Evolutionary conservation across 768 basidiomycete genomes (phyloP).

Genomic region (Boletus pseudo-olivaceus): DNA sequence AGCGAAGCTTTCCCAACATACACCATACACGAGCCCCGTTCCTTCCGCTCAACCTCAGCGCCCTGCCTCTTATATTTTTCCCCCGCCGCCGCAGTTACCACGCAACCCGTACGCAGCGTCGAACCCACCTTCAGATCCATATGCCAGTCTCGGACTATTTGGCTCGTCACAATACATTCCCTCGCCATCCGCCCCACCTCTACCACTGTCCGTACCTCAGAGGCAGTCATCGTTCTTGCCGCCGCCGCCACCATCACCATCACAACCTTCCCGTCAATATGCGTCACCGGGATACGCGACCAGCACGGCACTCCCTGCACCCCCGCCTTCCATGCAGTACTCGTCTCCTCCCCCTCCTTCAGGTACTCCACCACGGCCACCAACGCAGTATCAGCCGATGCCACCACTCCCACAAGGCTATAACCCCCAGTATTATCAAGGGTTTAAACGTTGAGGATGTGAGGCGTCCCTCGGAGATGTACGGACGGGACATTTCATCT

Average conservation of each 20-base stretch:
- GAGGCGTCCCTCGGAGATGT: neutral
- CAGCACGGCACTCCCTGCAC: constrained; percentile 24
- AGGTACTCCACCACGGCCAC: constrained; percentile 12
- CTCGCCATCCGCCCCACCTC: constrained; percentile 17
- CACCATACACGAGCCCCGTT: constrained; percentile 21
- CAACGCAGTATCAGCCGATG: constrained; percentile 26
- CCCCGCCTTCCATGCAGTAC: constrained; percentile 28
- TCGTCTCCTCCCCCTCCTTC: constrained; percentile 17
- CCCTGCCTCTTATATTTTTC: constrained; percentile 14
- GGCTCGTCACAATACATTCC: constrained; percentile 15
- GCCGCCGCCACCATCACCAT: constrained; percentile 14
- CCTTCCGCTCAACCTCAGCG: constrained; percentile 21
- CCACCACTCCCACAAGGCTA: constrained; percentile 33
- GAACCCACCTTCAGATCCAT: constrained; percentile 33
- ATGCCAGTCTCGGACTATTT: constrained; percentile 32
- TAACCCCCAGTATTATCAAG: constrained; percentile 27
- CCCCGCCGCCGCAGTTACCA: constrained; percentile 26
- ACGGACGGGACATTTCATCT: neutral
- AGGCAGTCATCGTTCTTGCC: constrained; percentile 27
- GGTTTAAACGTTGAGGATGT: constrained; percentile 26
- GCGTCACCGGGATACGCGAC: constrained; percentile 9
- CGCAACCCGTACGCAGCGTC: constrained; percentile 23
- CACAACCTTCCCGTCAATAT: constrained; percentile 23
- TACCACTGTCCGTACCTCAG: constrained; percentile 17
- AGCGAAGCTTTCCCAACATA: constrained; percentile 25